Conservation (phyloP, 345 rosid species). For the Cardamine occulta region DNA sequence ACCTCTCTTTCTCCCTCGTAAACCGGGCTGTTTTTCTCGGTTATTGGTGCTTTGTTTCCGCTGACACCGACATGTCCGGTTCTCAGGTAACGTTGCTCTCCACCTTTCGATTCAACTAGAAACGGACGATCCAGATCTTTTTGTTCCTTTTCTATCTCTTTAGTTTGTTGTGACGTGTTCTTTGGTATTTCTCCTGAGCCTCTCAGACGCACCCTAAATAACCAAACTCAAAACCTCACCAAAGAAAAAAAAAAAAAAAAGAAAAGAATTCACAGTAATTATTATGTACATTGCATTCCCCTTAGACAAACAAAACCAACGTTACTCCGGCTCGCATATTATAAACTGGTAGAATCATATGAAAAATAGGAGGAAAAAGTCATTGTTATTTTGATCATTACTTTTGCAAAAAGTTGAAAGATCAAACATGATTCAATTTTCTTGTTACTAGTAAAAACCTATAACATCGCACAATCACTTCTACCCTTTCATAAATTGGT, state of each 20-base stretch:
- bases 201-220: conserved; percentile 42
- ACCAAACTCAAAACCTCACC: conserved; percentile 11
- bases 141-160: conserved; percentile 51
- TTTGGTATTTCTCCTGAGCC: conserved; percentile 45
- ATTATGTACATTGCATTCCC: neutral
- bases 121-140: conserved; percentile 46
- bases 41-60: conserved; percentile 54
- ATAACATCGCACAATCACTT: neutral
- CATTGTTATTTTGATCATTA: neutral
- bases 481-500: conserved; percentile 3
- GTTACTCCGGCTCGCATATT: neutral
- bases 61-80: conserved; percentile 66
- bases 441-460: neutral
- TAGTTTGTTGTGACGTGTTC: conserved; percentile 50
- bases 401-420: neutral
- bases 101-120: conserved; percentile 35
- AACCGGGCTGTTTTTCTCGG: conserved; percentile 58
- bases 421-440: neutral
- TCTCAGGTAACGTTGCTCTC: conserved; percentile 33
- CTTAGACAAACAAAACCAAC: neutral
- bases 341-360: conserved; percentile 8
- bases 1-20: conserved; percentile 43
- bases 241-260: neutral
- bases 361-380: neutral
- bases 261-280: neutral